Percentiles rank a stretch among this genome's conserved stretches.
Evolutionary conservation across 2,329 filamentous ascomycete genomes (phyloP).

Genomic region (Fusarium sp.): DNA sequence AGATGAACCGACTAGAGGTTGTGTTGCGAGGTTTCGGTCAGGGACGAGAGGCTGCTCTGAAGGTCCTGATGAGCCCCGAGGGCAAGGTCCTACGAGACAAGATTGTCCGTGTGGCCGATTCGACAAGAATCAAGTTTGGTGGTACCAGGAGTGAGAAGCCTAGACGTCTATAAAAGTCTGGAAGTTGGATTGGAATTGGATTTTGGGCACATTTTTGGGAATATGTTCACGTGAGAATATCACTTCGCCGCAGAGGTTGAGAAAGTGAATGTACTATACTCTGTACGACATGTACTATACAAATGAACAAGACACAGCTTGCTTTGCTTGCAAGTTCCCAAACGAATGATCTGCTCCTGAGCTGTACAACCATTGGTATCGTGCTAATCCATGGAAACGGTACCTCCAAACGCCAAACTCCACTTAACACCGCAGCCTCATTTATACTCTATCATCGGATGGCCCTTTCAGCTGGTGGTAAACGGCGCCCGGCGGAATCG

Average conservation of each 20-base stretch:
- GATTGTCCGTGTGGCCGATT: constrained; percentile 84
- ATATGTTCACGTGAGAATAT: constrained; percentile 15
- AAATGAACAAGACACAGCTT: constrained; percentile 41
- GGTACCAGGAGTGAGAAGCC: constrained; percentile 87
- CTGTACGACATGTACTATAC: constrained; percentile 51
- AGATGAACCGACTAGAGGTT: constrained; percentile 83
- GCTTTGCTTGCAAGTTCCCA: constrained; percentile 24
- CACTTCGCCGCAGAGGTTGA: constrained; percentile 20
- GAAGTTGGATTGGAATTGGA: not conserved
- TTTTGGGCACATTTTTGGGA: constrained; percentile 21
- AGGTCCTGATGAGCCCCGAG: constrained; percentile 88
- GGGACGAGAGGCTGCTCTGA: constrained; percentile 89
- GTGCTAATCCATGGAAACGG: constrained; percentile 35
- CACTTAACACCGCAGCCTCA: constrained; percentile 15
- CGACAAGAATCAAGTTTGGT: constrained; percentile 94
- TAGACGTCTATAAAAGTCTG: constrained; percentile 73
- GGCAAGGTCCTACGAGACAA: constrained; percentile 79
- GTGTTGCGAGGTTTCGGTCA: constrained; percentile 86
- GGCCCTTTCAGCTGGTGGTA: constrained; percentile 66
- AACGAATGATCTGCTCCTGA: constrained; percentile 39
- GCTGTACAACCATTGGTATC: constrained; percentile 45
- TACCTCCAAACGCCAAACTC: constrained; percentile 41
- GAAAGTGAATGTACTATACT: constrained; percentile 52
- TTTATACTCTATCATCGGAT: constrained; percentile 48
- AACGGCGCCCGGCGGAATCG: constrained; percentile 62